Conservation (phyloP, 768 basidiomycete genomes). For the Pleurotus tuoliensis region DNA sequence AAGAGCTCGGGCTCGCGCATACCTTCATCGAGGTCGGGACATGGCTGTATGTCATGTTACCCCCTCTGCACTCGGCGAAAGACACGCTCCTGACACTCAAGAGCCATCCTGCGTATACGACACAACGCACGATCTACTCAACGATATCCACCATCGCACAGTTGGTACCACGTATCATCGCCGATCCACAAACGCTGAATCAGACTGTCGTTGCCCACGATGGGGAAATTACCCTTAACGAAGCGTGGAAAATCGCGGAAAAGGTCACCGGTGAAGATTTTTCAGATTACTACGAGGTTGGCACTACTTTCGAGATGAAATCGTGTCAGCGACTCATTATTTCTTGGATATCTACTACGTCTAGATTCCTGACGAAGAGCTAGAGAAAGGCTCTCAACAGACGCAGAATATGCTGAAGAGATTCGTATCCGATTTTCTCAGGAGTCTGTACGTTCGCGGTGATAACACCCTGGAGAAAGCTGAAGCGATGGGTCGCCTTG, state of each 20-base stretch:
- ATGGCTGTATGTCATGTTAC: not conserved
- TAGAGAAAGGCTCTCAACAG: not conserved
- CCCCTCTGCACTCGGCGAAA: not conserved
- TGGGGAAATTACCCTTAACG: not conserved
- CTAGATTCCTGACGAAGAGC: not conserved
- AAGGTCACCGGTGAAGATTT: not conserved
- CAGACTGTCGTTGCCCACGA: not conserved
- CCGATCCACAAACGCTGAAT: not conserved
- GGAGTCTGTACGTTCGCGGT: not conserved
- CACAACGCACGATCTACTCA: not conserved
- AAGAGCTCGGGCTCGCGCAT: not conserved
- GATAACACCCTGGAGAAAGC: not conserved
- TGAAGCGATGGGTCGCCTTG: not conserved
- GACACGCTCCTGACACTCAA: not conserved
- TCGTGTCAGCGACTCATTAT: not conserved
- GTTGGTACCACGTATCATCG: not conserved
- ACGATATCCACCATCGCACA: not conserved
- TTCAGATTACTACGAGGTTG: not conserved
- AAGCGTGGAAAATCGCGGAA: not conserved
- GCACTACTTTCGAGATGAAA: not conserved
- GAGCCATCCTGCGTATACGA: not conserved
- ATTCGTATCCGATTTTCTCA: not conserved
- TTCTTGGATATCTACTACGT: no score
- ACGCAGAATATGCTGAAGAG: not conserved
- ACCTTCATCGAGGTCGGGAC: not conserved